These are phyloP conservation scores for Cladosporium sp. DNA, from an alignment of 2,329 filamentous ascomycete species.

Conservation along the genomic window DNA sequence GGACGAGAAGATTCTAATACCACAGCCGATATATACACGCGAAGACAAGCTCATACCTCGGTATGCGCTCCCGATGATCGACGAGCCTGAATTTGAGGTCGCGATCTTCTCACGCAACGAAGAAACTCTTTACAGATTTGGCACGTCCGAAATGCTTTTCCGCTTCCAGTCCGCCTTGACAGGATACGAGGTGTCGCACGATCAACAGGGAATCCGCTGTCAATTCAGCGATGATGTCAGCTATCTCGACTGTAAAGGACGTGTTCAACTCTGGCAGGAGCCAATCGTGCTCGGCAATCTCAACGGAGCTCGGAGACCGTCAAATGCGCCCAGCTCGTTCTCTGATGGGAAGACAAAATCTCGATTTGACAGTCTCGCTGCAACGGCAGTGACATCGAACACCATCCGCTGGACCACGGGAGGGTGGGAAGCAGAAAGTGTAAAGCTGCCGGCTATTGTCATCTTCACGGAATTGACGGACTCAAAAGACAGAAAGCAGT, in stretches of 20 bases:
- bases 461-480: neutral
- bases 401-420: neutral
- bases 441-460: neutral
- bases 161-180: constrained; percentile 28
- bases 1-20: constrained; percentile 24
- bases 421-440: neutral
- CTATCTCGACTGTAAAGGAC: constrained; percentile 21
- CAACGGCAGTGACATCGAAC: neutral
- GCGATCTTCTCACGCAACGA: constrained; percentile 29
- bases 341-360: neutral
- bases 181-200: constrained; percentile 31
- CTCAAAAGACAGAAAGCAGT: neutral
- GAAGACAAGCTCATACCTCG: constrained; percentile 29
- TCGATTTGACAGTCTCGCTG: neutral
- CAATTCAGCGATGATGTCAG: constrained; percentile 26
- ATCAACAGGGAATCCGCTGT: constrained; percentile 24
- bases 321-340: neutral
- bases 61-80: constrained; percentile 26
- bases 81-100: constrained; percentile 24
- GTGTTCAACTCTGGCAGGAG: neutral
- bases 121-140: constrained; percentile 27
- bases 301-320: neutral
- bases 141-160: constrained; percentile 24
- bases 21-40: constrained; percentile 22
- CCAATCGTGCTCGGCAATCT: neutral